Percentiles rank a stretch among this genome's conserved stretches.
phyloP scores from a whole-genome alignment of 371 early-diverging fungal species.

The Paraphysoderma sedebokerense region DNA sequence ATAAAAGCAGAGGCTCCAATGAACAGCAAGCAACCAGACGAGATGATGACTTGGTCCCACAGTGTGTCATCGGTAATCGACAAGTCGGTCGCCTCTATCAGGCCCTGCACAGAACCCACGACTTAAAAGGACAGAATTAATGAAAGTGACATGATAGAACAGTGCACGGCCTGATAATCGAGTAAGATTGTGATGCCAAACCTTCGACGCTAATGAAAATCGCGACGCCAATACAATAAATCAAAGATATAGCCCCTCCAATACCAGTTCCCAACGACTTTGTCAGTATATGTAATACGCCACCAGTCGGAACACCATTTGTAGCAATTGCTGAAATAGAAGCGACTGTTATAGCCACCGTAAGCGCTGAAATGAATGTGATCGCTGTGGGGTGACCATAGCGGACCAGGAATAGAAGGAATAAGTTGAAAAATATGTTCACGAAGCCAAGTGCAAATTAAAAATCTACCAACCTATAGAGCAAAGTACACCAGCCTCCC shows the following conservation, averaged over 20 bases:
- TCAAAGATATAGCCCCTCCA: background rate
- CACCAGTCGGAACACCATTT: slow-evolving; percentile 1
- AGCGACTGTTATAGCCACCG: background rate
- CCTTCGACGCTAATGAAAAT: slow-evolving; percentile 1
- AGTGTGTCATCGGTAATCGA: background rate
- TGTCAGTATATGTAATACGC: background rate
- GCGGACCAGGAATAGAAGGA: too few relatives aligned
- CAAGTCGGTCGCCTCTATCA: background rate
- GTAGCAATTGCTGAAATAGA: slow-evolving; percentile 3
- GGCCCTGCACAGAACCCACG: slow-evolving; percentile 2
- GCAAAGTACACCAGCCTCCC: background rate
- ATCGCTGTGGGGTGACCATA: too few relatives aligned
- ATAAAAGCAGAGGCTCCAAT: background rate
- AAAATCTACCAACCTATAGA: too few relatives aligned
- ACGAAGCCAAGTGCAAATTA: too few relatives aligned
- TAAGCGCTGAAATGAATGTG: background rate
- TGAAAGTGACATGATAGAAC: too few relatives aligned
- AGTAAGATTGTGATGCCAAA: too few relatives aligned
- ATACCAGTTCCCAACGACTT: slow-evolving; percentile 1
- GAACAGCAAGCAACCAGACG: background rate
- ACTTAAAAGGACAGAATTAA: too few relatives aligned
- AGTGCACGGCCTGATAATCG: too few relatives aligned
- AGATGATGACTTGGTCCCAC: background rate
- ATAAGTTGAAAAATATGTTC: too few relatives aligned
- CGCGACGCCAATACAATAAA: slow-evolving; percentile 1